A percentile compares a stretch with the other conserved stretches of the same genome.
phyloP scores from a whole-genome alignment of 441 rosid species.

The Bocquillonia castaneifolia region DNA sequence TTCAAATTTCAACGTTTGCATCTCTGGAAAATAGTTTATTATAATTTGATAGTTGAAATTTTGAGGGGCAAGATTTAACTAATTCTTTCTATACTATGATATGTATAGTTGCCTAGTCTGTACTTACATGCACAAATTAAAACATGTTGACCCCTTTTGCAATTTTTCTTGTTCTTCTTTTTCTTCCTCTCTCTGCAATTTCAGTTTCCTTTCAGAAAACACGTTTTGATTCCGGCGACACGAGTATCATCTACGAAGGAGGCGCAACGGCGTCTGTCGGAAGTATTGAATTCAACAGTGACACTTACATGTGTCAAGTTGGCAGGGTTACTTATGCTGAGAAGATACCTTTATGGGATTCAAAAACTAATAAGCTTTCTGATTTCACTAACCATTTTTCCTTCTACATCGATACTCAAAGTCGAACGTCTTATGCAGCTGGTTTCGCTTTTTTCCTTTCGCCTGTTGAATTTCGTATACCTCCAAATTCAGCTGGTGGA shows the following conservation, averaged over 20 bases:
- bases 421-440: neutral
- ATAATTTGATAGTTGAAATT: too few relatives aligned
- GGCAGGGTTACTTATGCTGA: slow-evolving; percentile 33
- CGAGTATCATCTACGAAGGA: slow-evolving; percentile 30
- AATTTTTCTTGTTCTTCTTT: slow-evolving; percentile 12
- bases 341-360: slow-evolving; percentile 23
- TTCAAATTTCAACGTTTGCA: too few relatives aligned
- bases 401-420: slow-evolving; percentile 18
- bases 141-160: slow-evolving; percentile 11
- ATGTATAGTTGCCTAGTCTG: too few relatives aligned
- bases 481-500: slow-evolving; percentile 31
- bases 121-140: too few relatives aligned
- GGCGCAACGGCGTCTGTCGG: slow-evolving; percentile 31
- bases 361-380: neutral
- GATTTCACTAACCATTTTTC: slow-evolving; percentile 26
- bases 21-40: too few relatives aligned
- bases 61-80: too few relatives aligned
- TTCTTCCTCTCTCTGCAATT: slow-evolving; percentile 1
- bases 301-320: slow-evolving; percentile 21
- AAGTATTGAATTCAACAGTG: slow-evolving; percentile 28
- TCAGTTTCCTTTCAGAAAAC: slow-evolving; percentile 26
- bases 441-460: slow-evolving; percentile 36
- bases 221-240: slow-evolving; percentile 21
- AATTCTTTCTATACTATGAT: too few relatives aligned
- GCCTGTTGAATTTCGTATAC: slow-evolving; percentile 27